phyloP scores from a whole-genome alignment of 208 protist genomes.

The Crithidia brevicula region DNA sequence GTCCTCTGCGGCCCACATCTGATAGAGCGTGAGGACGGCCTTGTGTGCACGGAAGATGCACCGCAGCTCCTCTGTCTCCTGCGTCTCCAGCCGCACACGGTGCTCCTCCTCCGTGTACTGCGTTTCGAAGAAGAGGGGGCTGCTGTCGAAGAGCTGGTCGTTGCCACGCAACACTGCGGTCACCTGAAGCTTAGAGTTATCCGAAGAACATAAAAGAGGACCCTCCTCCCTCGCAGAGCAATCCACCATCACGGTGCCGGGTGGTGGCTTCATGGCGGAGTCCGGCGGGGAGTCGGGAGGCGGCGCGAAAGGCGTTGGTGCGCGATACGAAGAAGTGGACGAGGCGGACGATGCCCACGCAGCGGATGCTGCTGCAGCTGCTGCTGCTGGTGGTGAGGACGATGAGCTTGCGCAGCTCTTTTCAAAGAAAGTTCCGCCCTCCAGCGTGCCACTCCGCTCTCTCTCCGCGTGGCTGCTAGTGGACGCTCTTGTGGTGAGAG shows the following conservation, averaged over 20 bases:
- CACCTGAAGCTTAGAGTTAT: no score
- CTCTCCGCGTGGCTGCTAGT: neutral
- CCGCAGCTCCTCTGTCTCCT: conserved; percentile 39
- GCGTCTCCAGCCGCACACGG: conserved; percentile 31
- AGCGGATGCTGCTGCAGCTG: neutral
- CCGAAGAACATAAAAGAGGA: no score
- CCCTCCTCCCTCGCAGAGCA: no score
- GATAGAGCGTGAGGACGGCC: conserved; percentile 33
- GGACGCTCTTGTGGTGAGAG: neutral
- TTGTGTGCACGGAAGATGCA: conserved; percentile 34
- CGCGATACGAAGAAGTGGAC: neutral
- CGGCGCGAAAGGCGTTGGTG: conserved; percentile 12
- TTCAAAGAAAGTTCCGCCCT: no score
- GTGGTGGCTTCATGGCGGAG: conserved; percentile 14
- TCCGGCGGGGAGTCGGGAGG: conserved; percentile 9
- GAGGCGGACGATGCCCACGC: neutral
- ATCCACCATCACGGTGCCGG: conserved; percentile 3
- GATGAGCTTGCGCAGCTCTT: no score
- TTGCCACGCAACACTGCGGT: no score
- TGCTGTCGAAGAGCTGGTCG: no score
- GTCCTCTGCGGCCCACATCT: conserved; percentile 28
- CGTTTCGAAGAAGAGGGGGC: conserved; percentile 4
- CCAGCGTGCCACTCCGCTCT: conserved; percentile 1
- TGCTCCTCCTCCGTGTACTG: conserved; percentile 39
- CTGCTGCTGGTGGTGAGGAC: no score